Conservation (phyloP, 2,329 filamentous ascomycete genomes). For the Moelleriella libera region DNA sequence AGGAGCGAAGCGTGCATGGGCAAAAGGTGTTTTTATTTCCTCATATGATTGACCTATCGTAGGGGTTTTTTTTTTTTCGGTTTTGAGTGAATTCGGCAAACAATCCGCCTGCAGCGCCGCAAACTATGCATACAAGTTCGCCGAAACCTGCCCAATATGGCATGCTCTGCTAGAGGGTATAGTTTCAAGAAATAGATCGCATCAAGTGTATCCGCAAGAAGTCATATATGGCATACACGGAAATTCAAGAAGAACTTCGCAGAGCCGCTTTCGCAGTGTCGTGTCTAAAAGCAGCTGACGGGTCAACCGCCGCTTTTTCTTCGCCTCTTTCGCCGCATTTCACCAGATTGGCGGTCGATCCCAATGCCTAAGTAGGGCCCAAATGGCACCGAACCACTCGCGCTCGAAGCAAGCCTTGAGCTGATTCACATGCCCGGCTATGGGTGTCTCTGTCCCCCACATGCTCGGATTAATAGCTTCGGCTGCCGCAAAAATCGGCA, state of each 20-base stretch:
- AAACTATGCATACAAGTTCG: too few relatives aligned
- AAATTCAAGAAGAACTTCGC: too few relatives aligned
- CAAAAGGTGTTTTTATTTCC: neutral
- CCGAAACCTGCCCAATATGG: too few relatives aligned
- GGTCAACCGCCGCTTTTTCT: neutral
- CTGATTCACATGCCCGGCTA: constrained; percentile 38
- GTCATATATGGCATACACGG: too few relatives aligned
- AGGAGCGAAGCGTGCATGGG: neutral
- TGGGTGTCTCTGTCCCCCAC: constrained; percentile 50
- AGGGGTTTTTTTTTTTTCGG: too few relatives aligned
- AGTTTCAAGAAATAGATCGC: too few relatives aligned
- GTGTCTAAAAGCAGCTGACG: too few relatives aligned
- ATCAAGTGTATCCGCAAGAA: too few relatives aligned
- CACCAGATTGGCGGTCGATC: constrained; percentile 42
- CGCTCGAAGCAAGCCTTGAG: constrained; percentile 47
- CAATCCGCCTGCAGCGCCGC: too few relatives aligned
- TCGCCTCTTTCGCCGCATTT: constrained; percentile 12
- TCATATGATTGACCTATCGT: neutral
- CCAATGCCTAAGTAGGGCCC: constrained; percentile 58
- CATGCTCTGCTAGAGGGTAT: too few relatives aligned
- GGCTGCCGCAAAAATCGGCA: constrained; percentile 43
- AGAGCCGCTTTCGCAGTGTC: neutral
- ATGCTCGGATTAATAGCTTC: constrained; percentile 52
- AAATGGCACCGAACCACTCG: constrained; percentile 53
- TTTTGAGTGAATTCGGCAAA: too few relatives aligned